phyloP scores from a whole-genome alignment of 2,329 filamentous ascomycete genomes.

The Hirsutella thompsonii region DNA sequence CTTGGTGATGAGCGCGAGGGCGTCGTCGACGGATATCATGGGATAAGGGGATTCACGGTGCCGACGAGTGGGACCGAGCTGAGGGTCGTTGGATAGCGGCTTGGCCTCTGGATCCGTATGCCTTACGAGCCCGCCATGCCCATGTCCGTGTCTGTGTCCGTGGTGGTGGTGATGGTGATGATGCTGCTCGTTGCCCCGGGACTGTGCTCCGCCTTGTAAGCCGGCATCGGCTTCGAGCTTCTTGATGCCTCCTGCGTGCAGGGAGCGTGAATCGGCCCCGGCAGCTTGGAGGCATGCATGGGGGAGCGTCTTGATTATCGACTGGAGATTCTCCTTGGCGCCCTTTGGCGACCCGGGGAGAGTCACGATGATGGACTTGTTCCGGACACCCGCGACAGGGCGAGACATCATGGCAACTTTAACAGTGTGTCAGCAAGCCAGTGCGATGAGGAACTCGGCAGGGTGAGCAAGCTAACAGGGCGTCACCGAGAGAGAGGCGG shows the following conservation, averaged over 20 bases:
- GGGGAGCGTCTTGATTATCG: conserved; percentile 77
- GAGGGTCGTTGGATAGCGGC: conserved; percentile 46
- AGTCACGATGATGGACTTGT: conserved; percentile 72
- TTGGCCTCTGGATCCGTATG: conserved; percentile 55
- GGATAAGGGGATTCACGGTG: conserved; percentile 82
- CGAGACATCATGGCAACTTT: conserved; percentile 93
- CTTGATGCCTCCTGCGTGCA: conserved; percentile 72
- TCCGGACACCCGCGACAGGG: conserved; percentile 77
- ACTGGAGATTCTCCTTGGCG: conserved; percentile 82
- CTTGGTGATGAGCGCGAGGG: conserved; percentile 57
- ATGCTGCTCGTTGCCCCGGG: conserved; percentile 18
- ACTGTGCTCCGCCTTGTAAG: conserved; percentile 22
- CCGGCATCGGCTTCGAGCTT: conserved; percentile 78
- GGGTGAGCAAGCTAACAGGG: conserved; percentile 53
- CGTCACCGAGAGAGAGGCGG: conserved; percentile 71
- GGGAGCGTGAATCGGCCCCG: conserved; percentile 63
- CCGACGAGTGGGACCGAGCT: conserved; percentile 51
- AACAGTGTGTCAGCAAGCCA: neutral
- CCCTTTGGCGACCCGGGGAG: conserved; percentile 92
- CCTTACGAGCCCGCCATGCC: conserved; percentile 50
- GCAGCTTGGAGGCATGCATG: conserved; percentile 89
- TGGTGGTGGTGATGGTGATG: conserved; percentile 26
- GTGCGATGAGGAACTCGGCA: neutral
- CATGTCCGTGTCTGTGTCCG: conserved; percentile 26
- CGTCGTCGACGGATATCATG: conserved; percentile 78